Percentiles rank a stretch among this genome's conserved stretches.
These are phyloP conservation scores for Pistacia integerrima DNA, from an alignment of 345 rosid genomes.

Conservation along the genomic window DNA sequence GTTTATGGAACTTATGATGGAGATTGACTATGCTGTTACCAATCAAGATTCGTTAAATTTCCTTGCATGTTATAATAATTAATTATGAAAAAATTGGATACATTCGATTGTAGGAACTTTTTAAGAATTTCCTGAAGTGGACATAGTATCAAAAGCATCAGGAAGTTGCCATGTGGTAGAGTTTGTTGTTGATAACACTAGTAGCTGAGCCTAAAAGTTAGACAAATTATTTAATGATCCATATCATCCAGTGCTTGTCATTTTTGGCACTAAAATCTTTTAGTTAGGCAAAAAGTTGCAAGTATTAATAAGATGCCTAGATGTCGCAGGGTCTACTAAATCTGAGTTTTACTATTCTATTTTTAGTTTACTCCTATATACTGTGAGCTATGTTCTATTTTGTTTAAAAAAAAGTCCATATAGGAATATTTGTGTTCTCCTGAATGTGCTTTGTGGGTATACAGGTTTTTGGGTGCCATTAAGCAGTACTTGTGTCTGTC, in stretches of 20 bases:
- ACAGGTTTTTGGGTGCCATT: slow-evolving; percentile 98
- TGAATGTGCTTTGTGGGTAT: slow-evolving; percentile 25
- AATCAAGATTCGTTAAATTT: too few species aligned
- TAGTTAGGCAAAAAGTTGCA: neutral
- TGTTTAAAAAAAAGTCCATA: slow-evolving; percentile 1
- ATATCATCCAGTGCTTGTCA: too few species aligned
- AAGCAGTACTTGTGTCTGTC: slow-evolving; percentile 97
- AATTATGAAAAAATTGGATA: neutral
- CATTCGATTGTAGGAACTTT: neutral
- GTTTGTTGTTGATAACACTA: neutral
- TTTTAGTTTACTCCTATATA: neutral
- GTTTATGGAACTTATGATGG: neutral
- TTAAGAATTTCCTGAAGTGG: neutral
- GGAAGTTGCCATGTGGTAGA: neutral
- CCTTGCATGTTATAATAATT: neutral
- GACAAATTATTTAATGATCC: too few species aligned
- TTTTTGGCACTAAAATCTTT: too few species aligned
- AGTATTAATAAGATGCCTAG: neutral
- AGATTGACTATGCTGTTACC: too few species aligned
- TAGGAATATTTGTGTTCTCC: slow-evolving; percentile 11
- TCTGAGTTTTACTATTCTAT: neutral
- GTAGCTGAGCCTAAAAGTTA: too few species aligned
- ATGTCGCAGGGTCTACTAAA: too few species aligned
- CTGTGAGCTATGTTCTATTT: neutral
- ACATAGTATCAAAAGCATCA: neutral